Base-by-base conservation (phyloP, 1,284 basidiomycete species). In the Takashimella tepidaria region DNA sequence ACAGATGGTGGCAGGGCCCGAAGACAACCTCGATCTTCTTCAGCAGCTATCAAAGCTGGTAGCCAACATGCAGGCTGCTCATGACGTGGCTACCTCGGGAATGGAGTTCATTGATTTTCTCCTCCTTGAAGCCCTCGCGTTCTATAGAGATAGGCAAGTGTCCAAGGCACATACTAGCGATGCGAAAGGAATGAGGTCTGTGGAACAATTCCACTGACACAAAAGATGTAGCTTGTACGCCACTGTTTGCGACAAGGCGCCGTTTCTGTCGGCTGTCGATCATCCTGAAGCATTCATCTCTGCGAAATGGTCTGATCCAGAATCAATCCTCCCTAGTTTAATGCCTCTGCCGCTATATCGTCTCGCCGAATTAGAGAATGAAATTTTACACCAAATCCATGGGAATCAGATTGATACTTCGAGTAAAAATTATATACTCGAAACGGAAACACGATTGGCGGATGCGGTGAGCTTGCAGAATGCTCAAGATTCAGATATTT, bases 1-100 rank as follows among this genome's bases (percentile, higher is more conserved):
- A 3, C 51, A 55, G 51, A 57, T 59, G 20, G 20, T 57, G 20
- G 66, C 62, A 5, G 66, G 66, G 13, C 53, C 59, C 1, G 56
- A 56, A 3, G 66, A 67, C 55, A 62, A 51, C 10, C 56, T 59
- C n/a, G 54, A 61, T 40, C 47, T 65, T 43, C 49, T 65, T 41
- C 53, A 37, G 31, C 31, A 8, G 8, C 16, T 37, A 16, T 37
- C 31, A 37, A 37, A 37, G 10, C 31, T 8, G 16, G 31, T 8
- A 16, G n/a, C n/a, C n/a, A n/a, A n/a, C n/a, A n/a, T n/a, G n/a
- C n/a, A n/a, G n/a, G n/a, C n/a, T n/a, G n/a, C n/a, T n/a, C n/a
- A n/a, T n/a, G n/a, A n/a, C n/a, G n/a, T n/a, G n/a, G n/a, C n/a
- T n/a, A n/a, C n/a, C n/a, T n/a, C n/a, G n/a, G n/a, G n/a, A n/a